Evolutionary conservation across 306 rosid genomes (phyloP), one percentile per base, ranked within the genome.

Genomic region (Citrullus mucosospermus): DNA sequence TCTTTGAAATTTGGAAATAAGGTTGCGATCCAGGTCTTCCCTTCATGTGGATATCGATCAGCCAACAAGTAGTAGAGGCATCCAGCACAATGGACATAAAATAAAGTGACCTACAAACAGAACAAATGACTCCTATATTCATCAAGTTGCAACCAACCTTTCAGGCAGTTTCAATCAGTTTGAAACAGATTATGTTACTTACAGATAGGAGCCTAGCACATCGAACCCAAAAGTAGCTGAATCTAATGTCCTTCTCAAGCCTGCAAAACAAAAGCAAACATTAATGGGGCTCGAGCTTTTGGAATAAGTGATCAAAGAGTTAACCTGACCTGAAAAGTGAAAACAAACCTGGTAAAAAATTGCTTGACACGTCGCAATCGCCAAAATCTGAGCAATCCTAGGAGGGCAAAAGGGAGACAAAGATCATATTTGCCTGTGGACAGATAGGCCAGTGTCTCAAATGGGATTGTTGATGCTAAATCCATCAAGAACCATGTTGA

Each of bases 211-310:
- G 97, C 84, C 89, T 90, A 17, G 93, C 88, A 78, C 98, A 91
- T 81, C 97, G 84, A 78, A 91, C 83, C 89, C 87, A 91, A 59
- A 95, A 92, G 81, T 95, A 95, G 87, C 78, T 95, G 86, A 95
- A 92, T 80, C 98, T 91, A 84, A 92, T 92, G 84, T 95, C 98
- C 85, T 95, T 95, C 86, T 95, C 98, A 66, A 94, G 97, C 93
- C 98, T 93, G 63, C 28, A 74, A 17, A 53, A 50, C 9, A 4
- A 54, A 74, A 73, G 61, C 7, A 8, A 51, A 4, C 16, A 5
- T 51, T 71, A 25, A 25, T 14, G 12, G 2, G 15, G 25, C 11
- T 76, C 0, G 17, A 38, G 87, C 16, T 46, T 48, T 13, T 48
- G 76, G 76, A 39, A 72, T 28, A 82, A 65, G 75, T 53, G n/a